Evolutionary conservation across 2,329 filamentous ascomycete species (phyloP), one percentile per base, ranked within the genome.

Genomic region (Aspergillus ustus): DNA sequence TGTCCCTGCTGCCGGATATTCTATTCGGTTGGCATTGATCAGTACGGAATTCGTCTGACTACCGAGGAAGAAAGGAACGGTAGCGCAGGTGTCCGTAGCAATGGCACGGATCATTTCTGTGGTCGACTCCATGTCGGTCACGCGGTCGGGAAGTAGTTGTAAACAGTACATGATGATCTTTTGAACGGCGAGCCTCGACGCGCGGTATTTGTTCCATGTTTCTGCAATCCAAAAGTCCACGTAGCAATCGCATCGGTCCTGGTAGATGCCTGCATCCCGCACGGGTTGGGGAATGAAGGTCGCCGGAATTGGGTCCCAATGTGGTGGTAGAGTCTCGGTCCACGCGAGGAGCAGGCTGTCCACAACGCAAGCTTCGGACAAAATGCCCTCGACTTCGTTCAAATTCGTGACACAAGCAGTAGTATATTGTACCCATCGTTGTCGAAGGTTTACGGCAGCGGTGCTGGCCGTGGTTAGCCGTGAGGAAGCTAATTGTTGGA

Each of bases 131-230:
- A 61, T 65, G 3, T 45, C 51, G 3, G 65, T 44, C n/a, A 13
- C 57, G 7, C 61, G 31, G 1, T 59, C 43, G 1, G 64, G 56
- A 1, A 70, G 56, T 2, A 69, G 62, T 7, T 53, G 61, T 11
- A 74, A 63, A 58, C 72, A 74, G 7, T 59, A 60, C 20, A 72
- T 61, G 22, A 73, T 73, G 52, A 73, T 72, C 15, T 65, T 69
- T 15, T 71, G 71, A 1, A 72, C 56, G 4, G 69, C 59, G 17
- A 74, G 68, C 9, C 70, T 66, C 13, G 68, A 72, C 28, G 72
- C 71, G n/a, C 72, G 70, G 51, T 69, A 72, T 4, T 63, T 67
- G 34, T 74, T 73, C 72, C 71, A 73, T 1, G 69, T 73, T 7
- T 65, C 60, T 7, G 70, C 69, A 3, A 71, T 68, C 70, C 71